Percentiles rank a stretch among this genome's conserved stretches.
Evolutionary conservation across 2,329 filamentous ascomycete genomes (phyloP).

Genomic region (Scedosporium minutisporum): DNA sequence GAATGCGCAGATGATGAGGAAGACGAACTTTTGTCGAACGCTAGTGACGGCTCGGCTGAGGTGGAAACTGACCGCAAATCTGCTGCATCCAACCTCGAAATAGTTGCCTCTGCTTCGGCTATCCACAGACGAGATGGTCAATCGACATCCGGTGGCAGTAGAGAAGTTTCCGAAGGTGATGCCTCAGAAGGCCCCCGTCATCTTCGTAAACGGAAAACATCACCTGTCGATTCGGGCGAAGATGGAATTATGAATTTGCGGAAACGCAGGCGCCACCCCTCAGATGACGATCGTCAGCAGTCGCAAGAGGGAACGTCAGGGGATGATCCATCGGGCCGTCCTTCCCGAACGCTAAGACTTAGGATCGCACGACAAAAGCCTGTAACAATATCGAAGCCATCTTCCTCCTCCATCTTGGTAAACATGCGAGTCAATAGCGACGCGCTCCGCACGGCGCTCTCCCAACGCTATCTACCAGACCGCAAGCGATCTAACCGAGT

Average conservation of each 20-base stretch:
- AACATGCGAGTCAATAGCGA: slow-evolving; percentile 47
- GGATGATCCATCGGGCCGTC: slow-evolving; percentile 10
- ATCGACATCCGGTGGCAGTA: background rate
- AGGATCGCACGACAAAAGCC: slow-evolving; percentile 4
- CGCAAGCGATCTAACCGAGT: slow-evolving; percentile 11
- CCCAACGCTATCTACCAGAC: slow-evolving; percentile 12
- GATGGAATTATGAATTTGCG: slow-evolving; percentile 41
- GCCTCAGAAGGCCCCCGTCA: slow-evolving; percentile 67
- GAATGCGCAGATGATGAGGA: slow-evolving; percentile 29
- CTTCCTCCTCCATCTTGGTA: slow-evolving; percentile 37
- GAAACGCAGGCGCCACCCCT: slow-evolving; percentile 42
- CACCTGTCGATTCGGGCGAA: slow-evolving; percentile 51
- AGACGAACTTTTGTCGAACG: background rate
- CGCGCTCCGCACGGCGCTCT: slow-evolving; percentile 50
- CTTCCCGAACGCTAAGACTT: slow-evolving; percentile 2
- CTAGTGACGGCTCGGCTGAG: background rate
- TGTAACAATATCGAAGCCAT: slow-evolving; percentile 15
- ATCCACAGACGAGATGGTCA: background rate
- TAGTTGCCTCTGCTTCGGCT: background rate
- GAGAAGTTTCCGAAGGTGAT: slow-evolving; percentile 60
- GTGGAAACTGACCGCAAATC: background rate
- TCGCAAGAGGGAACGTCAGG: slow-evolving; percentile 24
- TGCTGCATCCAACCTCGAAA: background rate
- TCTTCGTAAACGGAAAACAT: slow-evolving; percentile 76
- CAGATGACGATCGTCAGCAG: slow-evolving; percentile 31